Evolutionary conservation across 495 filamentous ascomycete genomes (phyloP).

Genomic region (Lichina pygmaea): DNA sequence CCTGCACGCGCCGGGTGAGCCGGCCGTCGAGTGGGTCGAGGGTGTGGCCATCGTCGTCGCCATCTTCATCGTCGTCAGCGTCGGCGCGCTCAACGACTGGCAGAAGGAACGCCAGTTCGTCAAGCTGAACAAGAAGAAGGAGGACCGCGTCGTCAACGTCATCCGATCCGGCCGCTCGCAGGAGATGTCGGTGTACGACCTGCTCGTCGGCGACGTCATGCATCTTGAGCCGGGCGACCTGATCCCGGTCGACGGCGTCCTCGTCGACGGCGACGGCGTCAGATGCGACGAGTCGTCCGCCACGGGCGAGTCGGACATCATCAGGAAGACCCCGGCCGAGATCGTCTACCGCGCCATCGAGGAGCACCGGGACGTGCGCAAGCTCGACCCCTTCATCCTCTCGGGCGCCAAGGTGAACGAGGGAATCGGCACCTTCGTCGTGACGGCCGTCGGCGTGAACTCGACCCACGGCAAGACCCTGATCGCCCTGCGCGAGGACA

Average conservation of each 20-base stretch:
- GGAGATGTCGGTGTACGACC: conserved; percentile 55
- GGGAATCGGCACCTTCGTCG: conserved; percentile 31
- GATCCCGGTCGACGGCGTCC: conserved; percentile 19
- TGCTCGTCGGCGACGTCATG: conserved; percentile 66
- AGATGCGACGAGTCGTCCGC: conserved; percentile 46
- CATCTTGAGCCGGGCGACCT: conserved; percentile 73
- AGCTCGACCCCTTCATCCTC: conserved; percentile 35
- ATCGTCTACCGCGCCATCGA: conserved; percentile 30
- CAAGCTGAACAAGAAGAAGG: conserved; percentile 19
- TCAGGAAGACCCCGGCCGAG: conserved; percentile 32
- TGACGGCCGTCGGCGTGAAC: conserved; percentile 33
- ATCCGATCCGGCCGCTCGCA: conserved; percentile 47
- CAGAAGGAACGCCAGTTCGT: conserved; percentile 20
- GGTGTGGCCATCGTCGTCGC: conserved; percentile 21
- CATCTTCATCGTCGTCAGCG: conserved; percentile 16
- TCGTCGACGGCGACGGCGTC: conserved; percentile 20
- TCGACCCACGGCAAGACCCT: conserved; percentile 40
- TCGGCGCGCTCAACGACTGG: conserved; percentile 18
- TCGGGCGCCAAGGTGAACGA: conserved; percentile 39
- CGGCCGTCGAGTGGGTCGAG: conserved; percentile 18
- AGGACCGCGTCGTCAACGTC: conserved; percentile 14
- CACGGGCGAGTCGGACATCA: conserved; percentile 40
- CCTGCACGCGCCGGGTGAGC: conserved; percentile 8
- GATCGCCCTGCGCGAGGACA: conserved; percentile 29
- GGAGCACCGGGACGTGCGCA: conserved; percentile 24